Evolutionary conservation across 2,329 filamentous ascomycete species (phyloP).

Genomic region (Aspergillus sp.): DNA sequence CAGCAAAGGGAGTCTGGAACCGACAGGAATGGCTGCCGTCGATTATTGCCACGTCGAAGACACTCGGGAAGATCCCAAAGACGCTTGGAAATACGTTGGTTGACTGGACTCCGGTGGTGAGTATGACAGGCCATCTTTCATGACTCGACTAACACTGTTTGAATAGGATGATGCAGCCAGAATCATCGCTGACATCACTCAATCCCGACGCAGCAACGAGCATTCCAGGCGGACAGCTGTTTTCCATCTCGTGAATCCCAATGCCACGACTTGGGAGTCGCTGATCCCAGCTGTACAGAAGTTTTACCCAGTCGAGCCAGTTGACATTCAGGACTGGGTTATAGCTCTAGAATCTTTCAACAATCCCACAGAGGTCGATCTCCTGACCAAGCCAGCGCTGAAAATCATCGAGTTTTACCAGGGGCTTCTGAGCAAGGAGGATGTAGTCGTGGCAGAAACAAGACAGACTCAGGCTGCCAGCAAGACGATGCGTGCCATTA

Average conservation of each 20-base stretch:
- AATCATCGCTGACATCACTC: constrained; percentile 45
- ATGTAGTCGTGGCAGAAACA: constrained; percentile 15
- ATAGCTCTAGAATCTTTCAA: constrained; percentile 39
- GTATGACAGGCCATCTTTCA: not conserved
- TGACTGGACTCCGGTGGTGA: constrained; percentile 12
- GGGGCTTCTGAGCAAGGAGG: constrained; percentile 21
- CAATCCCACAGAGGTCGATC: constrained; percentile 28
- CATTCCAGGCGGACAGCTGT: constrained; percentile 11
- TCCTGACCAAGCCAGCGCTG: constrained; percentile 44
- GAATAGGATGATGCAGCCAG: constrained; percentile 34
- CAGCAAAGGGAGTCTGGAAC: constrained; percentile 48
- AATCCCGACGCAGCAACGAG: constrained; percentile 15
- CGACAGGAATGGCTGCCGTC: constrained; percentile 54
- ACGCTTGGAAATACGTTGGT: not conserved
- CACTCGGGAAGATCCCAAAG: not conserved
- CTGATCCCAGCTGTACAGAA: constrained; percentile 40
- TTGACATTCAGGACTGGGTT: constrained; percentile 46
- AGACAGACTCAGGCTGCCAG: constrained; percentile 37
- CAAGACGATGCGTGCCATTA: constrained; percentile 39
- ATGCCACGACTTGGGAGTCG: constrained; percentile 34
- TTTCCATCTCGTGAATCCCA: constrained; percentile 50
- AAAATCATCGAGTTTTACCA: constrained; percentile 51
- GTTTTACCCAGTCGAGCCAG: constrained; percentile 38
- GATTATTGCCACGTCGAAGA: constrained; percentile 22
- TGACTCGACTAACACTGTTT: constrained; percentile 2